These are phyloP conservation scores for Coffea humblotiana DNA, from an alignment of 305 asterid genomes.

Conservation along the genomic window DNA sequence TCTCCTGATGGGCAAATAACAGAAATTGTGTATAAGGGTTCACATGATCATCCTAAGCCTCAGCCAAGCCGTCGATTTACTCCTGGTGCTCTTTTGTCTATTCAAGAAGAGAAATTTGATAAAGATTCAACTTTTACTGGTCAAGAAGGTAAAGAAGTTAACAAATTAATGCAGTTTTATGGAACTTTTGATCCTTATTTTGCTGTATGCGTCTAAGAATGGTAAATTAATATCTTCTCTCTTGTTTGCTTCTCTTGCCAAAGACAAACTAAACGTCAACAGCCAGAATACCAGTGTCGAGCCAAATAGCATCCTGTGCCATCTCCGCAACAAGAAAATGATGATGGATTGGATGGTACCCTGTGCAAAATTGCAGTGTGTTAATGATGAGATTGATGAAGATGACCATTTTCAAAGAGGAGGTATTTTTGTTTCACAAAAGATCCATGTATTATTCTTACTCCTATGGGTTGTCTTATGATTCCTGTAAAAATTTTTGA, in stretches of 20 bases:
- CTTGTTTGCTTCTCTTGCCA: conserved; percentile 27
- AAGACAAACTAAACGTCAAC: conserved; percentile 55
- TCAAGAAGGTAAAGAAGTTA: conserved; percentile 64
- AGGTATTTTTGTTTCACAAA: conserved; percentile 46
- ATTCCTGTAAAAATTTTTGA: conserved; percentile 11
- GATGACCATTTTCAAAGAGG: conserved; percentile 71
- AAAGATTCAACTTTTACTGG: conserved; percentile 45
- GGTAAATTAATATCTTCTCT: conserved; percentile 9
- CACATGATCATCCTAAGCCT: conserved; percentile 97
- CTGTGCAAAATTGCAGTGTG: conserved; percentile 49
- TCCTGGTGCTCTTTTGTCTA: conserved; percentile 69
- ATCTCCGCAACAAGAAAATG: conserved; percentile 72
- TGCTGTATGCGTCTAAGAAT: neutral
- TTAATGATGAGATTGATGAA: conserved; percentile 65
- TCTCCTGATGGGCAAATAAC: conserved; percentile 91
- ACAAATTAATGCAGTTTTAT: neutral
- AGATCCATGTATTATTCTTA: conserved; percentile 8
- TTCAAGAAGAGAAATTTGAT: conserved; percentile 73
- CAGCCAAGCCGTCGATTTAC: conserved; percentile 79
- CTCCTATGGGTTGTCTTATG: conserved; percentile 13
- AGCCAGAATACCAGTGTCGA: conserved; percentile 36
- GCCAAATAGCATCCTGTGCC: conserved; percentile 51
- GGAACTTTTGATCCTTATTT: neutral
- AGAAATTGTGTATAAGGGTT: conserved; percentile 90
- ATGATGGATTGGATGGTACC: conserved; percentile 60